These are phyloP conservation scores for Ganoderma multipileum DNA, from an alignment of 1,284 basidiomycete species.

Conservation along the genomic window DNA sequence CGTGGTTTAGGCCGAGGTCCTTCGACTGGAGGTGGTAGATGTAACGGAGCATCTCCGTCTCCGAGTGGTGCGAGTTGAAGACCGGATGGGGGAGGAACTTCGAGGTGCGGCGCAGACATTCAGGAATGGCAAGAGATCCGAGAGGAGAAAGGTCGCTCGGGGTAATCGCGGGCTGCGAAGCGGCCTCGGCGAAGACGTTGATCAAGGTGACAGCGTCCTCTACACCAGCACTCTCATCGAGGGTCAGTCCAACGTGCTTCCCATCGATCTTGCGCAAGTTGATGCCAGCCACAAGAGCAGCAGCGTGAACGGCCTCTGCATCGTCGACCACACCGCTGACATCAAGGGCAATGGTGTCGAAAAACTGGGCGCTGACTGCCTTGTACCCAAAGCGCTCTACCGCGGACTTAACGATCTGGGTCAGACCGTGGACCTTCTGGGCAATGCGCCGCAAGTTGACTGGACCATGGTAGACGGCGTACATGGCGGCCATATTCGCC, in stretches of 20 bases:
- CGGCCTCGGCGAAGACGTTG: slow-evolving; percentile 80
- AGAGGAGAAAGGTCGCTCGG: slow-evolving; percentile 52
- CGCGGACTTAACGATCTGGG: slow-evolving; percentile 77
- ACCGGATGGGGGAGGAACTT: slow-evolving; percentile 87
- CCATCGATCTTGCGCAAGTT: slow-evolving; percentile 88
- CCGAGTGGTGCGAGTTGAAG: slow-evolving; percentile 95
- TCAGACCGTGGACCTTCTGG: slow-evolving; percentile 89
- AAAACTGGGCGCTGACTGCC: slow-evolving; percentile 74
- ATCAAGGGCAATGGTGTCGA: slow-evolving; percentile 94
- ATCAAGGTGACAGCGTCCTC: slow-evolving; percentile 80
- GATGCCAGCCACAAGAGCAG: slow-evolving; percentile 73
- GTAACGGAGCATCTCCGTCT: slow-evolving; percentile 98
- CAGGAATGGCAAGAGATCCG: slow-evolving; percentile 54
- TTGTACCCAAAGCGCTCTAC: slow-evolving; percentile 81
- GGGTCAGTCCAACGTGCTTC: slow-evolving; percentile 83
- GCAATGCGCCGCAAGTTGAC: slow-evolving; percentile 88
- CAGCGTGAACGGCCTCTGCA: slow-evolving; percentile 75
- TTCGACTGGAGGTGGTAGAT: slow-evolving; percentile 94
- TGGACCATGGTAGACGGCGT: slow-evolving; percentile 96
- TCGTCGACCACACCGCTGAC: slow-evolving; percentile 65
- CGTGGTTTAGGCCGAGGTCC: slow-evolving; percentile 93
- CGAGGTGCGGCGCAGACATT: slow-evolving; percentile 72
- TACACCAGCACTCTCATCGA: slow-evolving; percentile 90
- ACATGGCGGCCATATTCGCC: slow-evolving; percentile 98
- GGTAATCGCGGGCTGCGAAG: slow-evolving; percentile 50